phyloP scores from a whole-genome alignment of 2,329 filamentous ascomycete species.

The Scleromitrula shiraiana region DNA sequence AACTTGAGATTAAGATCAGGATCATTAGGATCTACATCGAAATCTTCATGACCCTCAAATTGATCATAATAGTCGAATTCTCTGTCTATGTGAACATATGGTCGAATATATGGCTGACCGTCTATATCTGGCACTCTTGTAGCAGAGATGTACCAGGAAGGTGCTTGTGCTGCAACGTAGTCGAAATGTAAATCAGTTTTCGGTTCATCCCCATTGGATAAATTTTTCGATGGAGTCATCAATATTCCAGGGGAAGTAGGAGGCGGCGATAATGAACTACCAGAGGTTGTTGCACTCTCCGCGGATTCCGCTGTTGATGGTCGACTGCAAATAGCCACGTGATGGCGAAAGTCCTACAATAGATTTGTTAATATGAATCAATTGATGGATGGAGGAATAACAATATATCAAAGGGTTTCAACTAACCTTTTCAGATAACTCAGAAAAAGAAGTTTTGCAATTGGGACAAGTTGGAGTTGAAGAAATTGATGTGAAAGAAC shows the following conservation, averaged over 20 bases:
- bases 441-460: slow-evolving; percentile 8
- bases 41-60: slow-evolving; percentile 13
- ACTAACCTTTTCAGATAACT: slow-evolving; percentile 11
- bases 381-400: neutral
- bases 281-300: slow-evolving; percentile 13
- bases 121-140: slow-evolving; percentile 1
- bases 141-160: slow-evolving; percentile 3
- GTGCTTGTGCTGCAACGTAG: slow-evolving; percentile 11
- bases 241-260: slow-evolving; percentile 9
- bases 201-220: slow-evolving; percentile 5
- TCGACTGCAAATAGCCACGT: slow-evolving; percentile 23
- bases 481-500: slow-evolving; percentile 7
- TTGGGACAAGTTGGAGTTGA: slow-evolving; percentile 10
- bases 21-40: slow-evolving; percentile 5
- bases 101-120: slow-evolving; percentile 7
- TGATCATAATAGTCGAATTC: slow-evolving; percentile 22
- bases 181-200: slow-evolving; percentile 6
- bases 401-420: neutral
- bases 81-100: slow-evolving; percentile 15
- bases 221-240: slow-evolving; percentile 6
- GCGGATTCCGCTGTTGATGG: slow-evolving; percentile 15
- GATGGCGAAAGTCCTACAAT: slow-evolving; percentile 24
- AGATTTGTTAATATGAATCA: slow-evolving; percentile 15
- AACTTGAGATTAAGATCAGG: slow-evolving; percentile 9
- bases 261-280: slow-evolving; percentile 20